Base-by-base conservation (phyloP, 371 early-diverging fungal species). In the Mortierella sp. region DNA sequence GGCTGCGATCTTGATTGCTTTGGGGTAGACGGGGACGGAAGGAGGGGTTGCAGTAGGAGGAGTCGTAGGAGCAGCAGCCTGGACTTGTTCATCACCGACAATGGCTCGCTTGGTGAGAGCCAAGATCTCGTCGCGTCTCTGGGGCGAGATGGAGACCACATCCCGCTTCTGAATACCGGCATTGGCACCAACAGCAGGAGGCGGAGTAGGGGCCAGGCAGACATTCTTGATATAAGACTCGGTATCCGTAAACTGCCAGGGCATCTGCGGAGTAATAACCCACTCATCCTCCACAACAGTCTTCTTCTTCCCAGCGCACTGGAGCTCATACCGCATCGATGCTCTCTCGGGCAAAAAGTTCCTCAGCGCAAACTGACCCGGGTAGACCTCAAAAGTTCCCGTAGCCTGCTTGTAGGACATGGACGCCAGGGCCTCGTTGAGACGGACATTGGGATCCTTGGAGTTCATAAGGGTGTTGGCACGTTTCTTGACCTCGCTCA, bases 401-500 rank as follows among this genome's bases (percentile, higher is more conserved):
- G 70, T 19, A 9, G 40, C n/a, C 0, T n/a, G 48, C 5, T 67
- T 28, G 51, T 72, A 78, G 34, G 67, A 26, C 31, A 53, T 57
- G 21, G 61, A 40, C 3, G 64, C 78, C 14, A 78, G 54, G 21
- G 78, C 78, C 44, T 72, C 64, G 69, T 78, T 78, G 54, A 78
- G 53, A 13, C 78, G 78, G 28, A 73, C 78, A 21, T 53, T 51
- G 44, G 73, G 73, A 24, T 78, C 78, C 73, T 78, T 78, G 73
- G 78, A 72, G 28, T 19, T 9, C 28, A 37, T 44, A 13, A 53
- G 50, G 5, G 24, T 21, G 5, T 21, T 34, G 3, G 78, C 78
- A 5, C 64, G 53, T 31, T 73, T 24, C 53, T 73, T 57, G 54
- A 78, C 51, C n/a, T 31, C 21, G 0, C 24, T 26, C 48, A 78